Evolutionary conservation across 257 asterid genomes (phyloP).

Genomic region (Gentiana dahurica): DNA sequence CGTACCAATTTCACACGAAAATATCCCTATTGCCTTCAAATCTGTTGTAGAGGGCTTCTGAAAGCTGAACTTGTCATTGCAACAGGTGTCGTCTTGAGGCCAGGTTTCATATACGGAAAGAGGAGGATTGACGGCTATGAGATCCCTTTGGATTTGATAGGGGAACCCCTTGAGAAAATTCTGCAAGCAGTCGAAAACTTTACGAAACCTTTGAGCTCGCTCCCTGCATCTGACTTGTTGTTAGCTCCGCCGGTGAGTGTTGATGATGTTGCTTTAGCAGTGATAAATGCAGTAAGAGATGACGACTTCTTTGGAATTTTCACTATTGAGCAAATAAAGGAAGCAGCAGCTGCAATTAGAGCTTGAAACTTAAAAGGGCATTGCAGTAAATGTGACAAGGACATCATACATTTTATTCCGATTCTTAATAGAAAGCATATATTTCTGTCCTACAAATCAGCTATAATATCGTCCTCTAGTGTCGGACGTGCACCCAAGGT

Average conservation of each 20-base stretch:
- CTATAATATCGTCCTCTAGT: too few species aligned
- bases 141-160: conserved; percentile 82
- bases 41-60: background rate
- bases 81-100: conserved; percentile 85
- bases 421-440: too few species aligned
- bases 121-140: conserved; percentile 73
- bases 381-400: too few species aligned
- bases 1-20: too few species aligned
- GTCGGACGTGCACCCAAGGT: too few species aligned
- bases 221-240: conserved; percentile 84
- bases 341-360: conserved; percentile 65
- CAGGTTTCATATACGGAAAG: conserved; percentile 87
- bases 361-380: conserved; percentile 13
- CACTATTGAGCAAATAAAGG: conserved; percentile 89
- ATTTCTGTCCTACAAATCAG: too few species aligned
- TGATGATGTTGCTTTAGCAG: conserved; percentile 80
- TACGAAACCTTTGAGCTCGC: conserved; percentile 67
- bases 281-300: conserved; percentile 52
- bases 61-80: conserved; percentile 2
- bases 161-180: conserved; percentile 71
- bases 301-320: conserved; percentile 82
- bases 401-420: too few species aligned
- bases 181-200: conserved; percentile 47
- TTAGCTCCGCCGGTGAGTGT: conserved; percentile 91
- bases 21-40: too few species aligned